Evolutionary conservation across 805 yeast genomes (phyloP).

Genomic region (Myxozyma udenii): DNA sequence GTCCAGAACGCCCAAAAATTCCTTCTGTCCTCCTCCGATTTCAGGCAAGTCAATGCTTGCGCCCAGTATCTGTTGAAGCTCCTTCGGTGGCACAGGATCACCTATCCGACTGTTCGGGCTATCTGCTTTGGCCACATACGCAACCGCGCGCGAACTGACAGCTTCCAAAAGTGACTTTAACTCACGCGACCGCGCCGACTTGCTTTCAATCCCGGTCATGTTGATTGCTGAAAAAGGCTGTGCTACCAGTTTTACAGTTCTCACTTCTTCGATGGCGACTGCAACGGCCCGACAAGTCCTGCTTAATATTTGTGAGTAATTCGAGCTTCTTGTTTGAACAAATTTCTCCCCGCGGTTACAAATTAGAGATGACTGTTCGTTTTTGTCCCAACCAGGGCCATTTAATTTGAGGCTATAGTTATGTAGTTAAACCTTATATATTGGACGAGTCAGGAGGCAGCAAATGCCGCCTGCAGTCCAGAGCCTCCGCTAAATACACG

Average conservation of each 20-base stretch:
- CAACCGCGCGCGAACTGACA: constrained; percentile 49
- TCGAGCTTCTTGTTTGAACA: no score
- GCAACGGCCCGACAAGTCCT: neutral
- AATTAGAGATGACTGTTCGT: no score
- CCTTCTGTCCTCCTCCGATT: constrained; percentile 35
- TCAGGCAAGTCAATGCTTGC: constrained; percentile 9
- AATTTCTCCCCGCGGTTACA: no score
- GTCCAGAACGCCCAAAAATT: constrained; percentile 52
- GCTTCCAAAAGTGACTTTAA: constrained; percentile 49
- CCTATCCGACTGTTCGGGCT: constrained; percentile 49
- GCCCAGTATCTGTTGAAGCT: constrained; percentile 13
- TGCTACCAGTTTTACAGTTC: no score
- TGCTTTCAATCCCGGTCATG: neutral
- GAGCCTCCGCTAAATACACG: no score
- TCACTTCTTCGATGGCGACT: no score
- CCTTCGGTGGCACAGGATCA: constrained; percentile 24
- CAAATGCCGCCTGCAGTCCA: no score
- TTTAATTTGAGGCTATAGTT: no score
- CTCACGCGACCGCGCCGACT: constrained; percentile 43
- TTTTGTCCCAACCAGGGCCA: no score
- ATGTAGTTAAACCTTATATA: no score
- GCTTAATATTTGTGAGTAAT: no score
- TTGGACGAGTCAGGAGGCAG: no score
- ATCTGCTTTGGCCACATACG: constrained; percentile 50
- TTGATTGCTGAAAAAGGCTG: neutral